Base-by-base conservation (phyloP, 176 grass and related monocot species). In the Avena insularis region DNA sequence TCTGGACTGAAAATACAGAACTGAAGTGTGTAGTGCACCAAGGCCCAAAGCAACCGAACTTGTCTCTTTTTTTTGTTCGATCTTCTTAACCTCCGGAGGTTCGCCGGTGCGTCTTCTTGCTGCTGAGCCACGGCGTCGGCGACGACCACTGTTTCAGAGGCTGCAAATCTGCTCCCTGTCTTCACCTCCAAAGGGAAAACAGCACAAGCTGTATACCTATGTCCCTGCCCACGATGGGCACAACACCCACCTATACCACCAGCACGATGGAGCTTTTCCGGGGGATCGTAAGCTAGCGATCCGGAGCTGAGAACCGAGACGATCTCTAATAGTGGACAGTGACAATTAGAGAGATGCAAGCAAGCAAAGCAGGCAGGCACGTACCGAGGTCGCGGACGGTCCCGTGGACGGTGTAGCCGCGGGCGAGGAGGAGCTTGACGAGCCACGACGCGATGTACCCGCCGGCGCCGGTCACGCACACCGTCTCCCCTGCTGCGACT, bases 361-460 rank as follows among this genome's bases (percentile, higher is more conserved):
- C 38, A 33, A 33, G 33, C 33, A 35, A 35, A 35, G 33, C 33
- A 35, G 33, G 33, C 33, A 35, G 2, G 40, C 40, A 72, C 62
- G n/a, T 36, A 94, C 92, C 12, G 9, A 86, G 90, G 64, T 94
- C 84, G 6, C 92, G 89, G 62, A 94, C 84, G 27, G 92, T 91
- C 74, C 38, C 92, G 80, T 87, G 92, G 17, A 94, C 92, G 14
- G 75, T 66, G 87, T 92, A 94, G 78, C 92, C 90, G 13, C 69
- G 74, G 54, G 82, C 72, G 57, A 94, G 92, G 46, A 94, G 92
- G 59, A 94, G 84, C 90, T 94, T 94, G 2, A 94, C 90, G 36
- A 94, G 68, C 92, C 87, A 94, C 20, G 92, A 92, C 17, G 90
- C 92, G 25, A 81, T 63, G 54, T 50, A 94, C 38, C 93, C 93